A percentile compares a stretch with the other conserved stretches of the same genome.
These are phyloP conservation scores for Leptographium radiaticola DNA, from an alignment of 2,329 filamentous ascomycete species.

Conservation along the genomic window DNA sequence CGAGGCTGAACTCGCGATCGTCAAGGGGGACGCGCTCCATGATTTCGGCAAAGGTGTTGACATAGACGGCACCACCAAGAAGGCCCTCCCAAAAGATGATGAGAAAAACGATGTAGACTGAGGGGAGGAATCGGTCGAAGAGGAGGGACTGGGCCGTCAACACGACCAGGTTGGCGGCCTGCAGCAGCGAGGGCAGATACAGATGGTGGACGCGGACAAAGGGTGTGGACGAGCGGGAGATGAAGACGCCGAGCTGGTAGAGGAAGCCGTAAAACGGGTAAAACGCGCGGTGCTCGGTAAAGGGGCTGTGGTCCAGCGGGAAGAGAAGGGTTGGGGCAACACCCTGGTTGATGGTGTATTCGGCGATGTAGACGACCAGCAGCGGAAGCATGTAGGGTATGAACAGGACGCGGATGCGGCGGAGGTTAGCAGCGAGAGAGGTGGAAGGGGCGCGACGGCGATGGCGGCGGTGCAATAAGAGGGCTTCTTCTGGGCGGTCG, in stretches of 20 bases:
- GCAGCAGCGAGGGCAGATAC: conserved; percentile 71
- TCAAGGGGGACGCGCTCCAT: conserved; percentile 64
- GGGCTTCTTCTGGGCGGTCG: conserved; percentile 11
- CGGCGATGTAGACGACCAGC: conserved; percentile 82
- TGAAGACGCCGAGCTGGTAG: conserved; percentile 90
- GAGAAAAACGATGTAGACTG: conserved; percentile 71
- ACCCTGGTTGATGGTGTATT: conserved; percentile 96
- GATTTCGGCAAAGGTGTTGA: conserved; percentile 92
- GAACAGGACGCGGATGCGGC: conserved; percentile 57
- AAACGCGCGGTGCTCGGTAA: conserved; percentile 69
- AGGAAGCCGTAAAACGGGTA: conserved; percentile 92
- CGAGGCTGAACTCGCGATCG: conserved; percentile 82
- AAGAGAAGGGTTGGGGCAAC: conserved; percentile 85
- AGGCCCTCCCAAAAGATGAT: conserved; percentile 92
- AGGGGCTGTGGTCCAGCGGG: conserved; percentile 62
- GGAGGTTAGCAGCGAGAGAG: conserved; percentile 39
- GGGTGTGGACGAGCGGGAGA: conserved; percentile 82
- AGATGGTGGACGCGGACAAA: conserved; percentile 71
- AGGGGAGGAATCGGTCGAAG: conserved; percentile 57
- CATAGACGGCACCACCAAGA: conserved; percentile 82
- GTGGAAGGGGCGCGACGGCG: not conserved
- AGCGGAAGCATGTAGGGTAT: conserved; percentile 80
- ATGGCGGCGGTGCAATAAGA: not conserved
- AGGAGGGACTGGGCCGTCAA: conserved; percentile 66
- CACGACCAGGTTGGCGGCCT: conserved; percentile 62